Evolutionary conservation across 2,329 filamentous ascomycete species (phyloP), one percentile per base, ranked within the genome.

Genomic region (Aschersonia sp.): DNA sequence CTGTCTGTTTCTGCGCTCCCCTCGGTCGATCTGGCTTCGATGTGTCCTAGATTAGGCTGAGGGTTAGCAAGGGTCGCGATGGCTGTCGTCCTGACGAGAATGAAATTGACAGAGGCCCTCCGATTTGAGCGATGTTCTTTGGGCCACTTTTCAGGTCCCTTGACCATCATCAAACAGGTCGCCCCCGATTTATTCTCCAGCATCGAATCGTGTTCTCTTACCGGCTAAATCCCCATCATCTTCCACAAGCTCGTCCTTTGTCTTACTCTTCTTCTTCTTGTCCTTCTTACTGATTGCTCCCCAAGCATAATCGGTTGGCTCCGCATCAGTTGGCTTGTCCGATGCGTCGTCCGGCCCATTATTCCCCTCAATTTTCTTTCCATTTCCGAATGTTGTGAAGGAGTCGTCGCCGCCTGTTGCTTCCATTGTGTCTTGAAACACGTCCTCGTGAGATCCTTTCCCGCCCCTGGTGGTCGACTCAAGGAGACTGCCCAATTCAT

Each of bases 381-480:
- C 65, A 46, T 71, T 75, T 32, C 72, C 73, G 68, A 77, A 80
- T 45, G 73, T 71, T 50, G 66, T 71, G 59, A 77, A 77, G 53
- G 77, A 75, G 49, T 74, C 74, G 47, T 75, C 72, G 42, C 68
- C 66, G 10, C 59, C 62, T 38, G 63, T 57, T 45, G 63, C 53
- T 45, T 62, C 60, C 10, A 58, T 54, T 51, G 61, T 50, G 40
- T 59, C 61, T 9, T 54, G 38, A 55, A 54, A 43, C 58, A 58
- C 31, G 54, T 52, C 56, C 32, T 61, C 58, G 30, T 57, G 51
- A 12, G 51, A 50, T 9, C 53, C 51, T 5, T 57, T 51, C 48
- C 53, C 52, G 43, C 55, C 54, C 29, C 53, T 51, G 10, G 61
- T 64, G 52, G 59, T 64, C 45, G 65, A 57, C 40, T 64, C 62